Percentiles rank a stretch among this genome's conserved stretches.
Conservation (phyloP, 306 rosid genomes). For the Hippophae rhamnoides region DNA sequence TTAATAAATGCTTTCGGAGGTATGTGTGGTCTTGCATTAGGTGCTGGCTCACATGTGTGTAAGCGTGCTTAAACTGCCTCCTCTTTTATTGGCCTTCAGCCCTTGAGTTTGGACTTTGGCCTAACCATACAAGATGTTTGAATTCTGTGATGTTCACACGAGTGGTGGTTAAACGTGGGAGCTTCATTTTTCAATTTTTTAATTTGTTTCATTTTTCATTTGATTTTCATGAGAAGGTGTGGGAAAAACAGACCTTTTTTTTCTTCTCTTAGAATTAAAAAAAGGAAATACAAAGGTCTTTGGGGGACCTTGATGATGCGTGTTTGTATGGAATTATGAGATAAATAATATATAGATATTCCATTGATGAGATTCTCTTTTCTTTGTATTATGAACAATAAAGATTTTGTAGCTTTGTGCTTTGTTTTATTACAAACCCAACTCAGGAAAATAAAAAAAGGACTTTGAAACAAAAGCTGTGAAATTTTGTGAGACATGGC, state of each 20-base stretch:
- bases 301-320: slow-evolving; percentile 63
- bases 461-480: too few relatives aligned
- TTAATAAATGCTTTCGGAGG: slow-evolving; percentile 7
- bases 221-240: not conserved
- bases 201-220: slow-evolving; percentile 12
- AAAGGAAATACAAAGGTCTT: slow-evolving; percentile 36
- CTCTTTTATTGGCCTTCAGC: slow-evolving; percentile 28
- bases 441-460: too few relatives aligned
- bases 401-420: slow-evolving; percentile 42
- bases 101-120: slow-evolving; percentile 20
- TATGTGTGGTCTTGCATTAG: slow-evolving; percentile 29
- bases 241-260: slow-evolving; percentile 19
- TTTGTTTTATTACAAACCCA: slow-evolving; percentile 29
- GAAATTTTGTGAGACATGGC: too few relatives aligned
- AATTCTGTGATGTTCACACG: slow-evolving; percentile 31
- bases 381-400: slow-evolving; percentile 14
- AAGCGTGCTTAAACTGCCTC: slow-evolving; percentile 33
- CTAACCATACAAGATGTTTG: slow-evolving; percentile 31
- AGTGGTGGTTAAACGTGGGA: slow-evolving; percentile 49
- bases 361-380: not conserved
- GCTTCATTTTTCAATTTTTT: slow-evolving; percentile 21
- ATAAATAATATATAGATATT: slow-evolving; percentile 25
- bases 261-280: not conserved
- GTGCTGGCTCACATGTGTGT: slow-evolving; percentile 27
- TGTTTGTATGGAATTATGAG: slow-evolving; percentile 51